Evolutionary conservation across 768 basidiomycete species (phyloP), one percentile per base, ranked within the genome.

Genomic region (Hydnum rufescens): DNA sequence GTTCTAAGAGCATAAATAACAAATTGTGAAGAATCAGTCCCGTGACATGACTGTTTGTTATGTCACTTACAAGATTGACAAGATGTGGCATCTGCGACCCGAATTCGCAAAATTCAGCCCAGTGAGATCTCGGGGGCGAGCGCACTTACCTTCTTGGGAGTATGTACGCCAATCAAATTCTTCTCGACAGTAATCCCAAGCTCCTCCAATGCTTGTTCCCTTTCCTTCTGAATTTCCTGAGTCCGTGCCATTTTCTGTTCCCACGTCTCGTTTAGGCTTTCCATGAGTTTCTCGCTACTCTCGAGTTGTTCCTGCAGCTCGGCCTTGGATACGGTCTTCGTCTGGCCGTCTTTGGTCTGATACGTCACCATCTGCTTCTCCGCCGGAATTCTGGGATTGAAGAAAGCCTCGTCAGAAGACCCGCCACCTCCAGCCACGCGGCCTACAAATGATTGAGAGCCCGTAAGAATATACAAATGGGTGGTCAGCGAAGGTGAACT

Each of bases 251-350:
- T 69, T 70, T 93, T 92, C 67, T 96, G 71, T 66, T 99, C 90
- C 92, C 90, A 96, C 4, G 88, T 95, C 68, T 93, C 82, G 61
- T 92, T 92, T 61, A 92, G 66, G 60, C 80, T 74, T 65, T 90
- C 75, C 87, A 96, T 90, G 52, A 95, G 67, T 68, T 90, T 93
- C 70, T 99, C 93, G 64, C 87, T 82, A 32, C 82, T 70, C 68
- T 92, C 86, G 70, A 97, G 79, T 66, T 96, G 93, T 57, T 99
- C 95, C 65, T 97, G 90, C 54, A 99, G 70, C 64, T 90, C 95
- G 4, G 93, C 88, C 67, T 99, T 97, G 28, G 89, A 87, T 57
- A 99, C 89, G 6, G 86, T 93, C 73, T 86, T 86, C 61, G 96
- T 74, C 60, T 80, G 82, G 29, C 95, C 95, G 57, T 90, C 85